Evolutionary conservation across 495 filamentous ascomycete genomes (phyloP).

Genomic region (Neurospora sp.): DNA sequence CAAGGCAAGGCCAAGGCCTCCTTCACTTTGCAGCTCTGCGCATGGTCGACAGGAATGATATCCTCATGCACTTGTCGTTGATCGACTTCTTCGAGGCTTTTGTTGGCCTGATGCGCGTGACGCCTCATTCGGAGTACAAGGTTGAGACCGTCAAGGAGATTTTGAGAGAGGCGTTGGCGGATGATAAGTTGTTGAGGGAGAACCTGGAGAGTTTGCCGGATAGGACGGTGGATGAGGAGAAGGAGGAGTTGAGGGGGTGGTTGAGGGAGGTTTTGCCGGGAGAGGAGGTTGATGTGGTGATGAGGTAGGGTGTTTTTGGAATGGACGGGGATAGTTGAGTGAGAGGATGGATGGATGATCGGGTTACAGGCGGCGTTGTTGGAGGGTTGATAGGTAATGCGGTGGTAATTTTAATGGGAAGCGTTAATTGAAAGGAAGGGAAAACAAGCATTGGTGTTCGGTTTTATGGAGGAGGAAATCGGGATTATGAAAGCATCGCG

Average conservation of each 20-base stretch:
- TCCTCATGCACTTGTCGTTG: conserved; percentile 70
- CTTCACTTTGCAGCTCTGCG: conserved; percentile 62
- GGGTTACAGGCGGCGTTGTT: too few relatives aligned
- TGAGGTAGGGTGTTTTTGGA: not conserved
- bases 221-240: conserved; percentile 33
- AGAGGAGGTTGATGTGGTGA: conserved; percentile 11
- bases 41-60: conserved; percentile 67
- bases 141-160: conserved; percentile 30
- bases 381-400: too few relatives aligned
- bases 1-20: conserved; percentile 36
- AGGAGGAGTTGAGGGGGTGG: conserved; percentile 29
- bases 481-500: too few relatives aligned
- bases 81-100: conserved; percentile 67
- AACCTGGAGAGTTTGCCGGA: conserved; percentile 33
- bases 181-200: conserved; percentile 30
- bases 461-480: too few relatives aligned
- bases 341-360: too few relatives aligned
- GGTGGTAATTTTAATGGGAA: too few relatives aligned
- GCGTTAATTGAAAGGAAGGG: too few relatives aligned
- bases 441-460: too few relatives aligned
- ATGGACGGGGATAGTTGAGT: too few relatives aligned
- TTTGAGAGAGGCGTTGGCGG: conserved; percentile 25
- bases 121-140: conserved; percentile 28
- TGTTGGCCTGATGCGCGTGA: conserved; percentile 42
- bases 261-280: conserved; percentile 25